Evolutionary conservation across 2,329 filamentous ascomycete genomes (phyloP), one percentile per base, ranked within the genome.

Genomic region (Exophiala spinifera): DNA sequence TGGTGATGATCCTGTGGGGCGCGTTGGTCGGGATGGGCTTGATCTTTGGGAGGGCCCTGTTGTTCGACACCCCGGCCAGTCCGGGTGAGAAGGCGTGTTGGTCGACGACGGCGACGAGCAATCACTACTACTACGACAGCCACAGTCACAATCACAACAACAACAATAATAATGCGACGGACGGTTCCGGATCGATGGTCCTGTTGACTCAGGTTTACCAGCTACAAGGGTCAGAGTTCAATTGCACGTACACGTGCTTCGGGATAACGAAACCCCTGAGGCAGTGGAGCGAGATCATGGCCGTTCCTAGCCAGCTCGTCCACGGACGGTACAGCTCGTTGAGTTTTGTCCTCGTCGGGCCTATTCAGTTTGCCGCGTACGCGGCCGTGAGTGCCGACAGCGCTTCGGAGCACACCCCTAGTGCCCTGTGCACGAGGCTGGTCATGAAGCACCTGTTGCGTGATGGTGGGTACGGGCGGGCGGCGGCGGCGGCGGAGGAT

Each of bases 191-290:
- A n/a, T n/a, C n/a, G 28, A 6, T 7, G 28, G 3, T 10, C 7
- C 11, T 31, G 28, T 31, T 31, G 28, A 31, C 28, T 11, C 28
- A 31, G 8, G 11, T 31, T 11, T 10, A 10, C 28, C 4, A 31
- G 28, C 46, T 62, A 8, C 51, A 56, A 23, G 58, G 60, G 31
- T 50, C 51, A 6, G 48, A 59, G 4, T 67, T 67, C 56, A 64
- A 65, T 36, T 64, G 64, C 55, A 62, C 64, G 2, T 67, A 67
- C 40, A 53, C 63, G 40, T 67, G 65, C 43, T 66, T 64, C 28
- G 37, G 46, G 21, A 23, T 56, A 5, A 52, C 58, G 34, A 59
- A 61, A n/a, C 61, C 62, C 8, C 61, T 65, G 56, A 54, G 63
- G 28, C 56, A 60, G 13, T 23, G 46, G 0, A 57, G 54, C 2